Evolutionary conservation across 257 asterid species (phyloP).

Genomic region (Solanum boliviense): DNA sequence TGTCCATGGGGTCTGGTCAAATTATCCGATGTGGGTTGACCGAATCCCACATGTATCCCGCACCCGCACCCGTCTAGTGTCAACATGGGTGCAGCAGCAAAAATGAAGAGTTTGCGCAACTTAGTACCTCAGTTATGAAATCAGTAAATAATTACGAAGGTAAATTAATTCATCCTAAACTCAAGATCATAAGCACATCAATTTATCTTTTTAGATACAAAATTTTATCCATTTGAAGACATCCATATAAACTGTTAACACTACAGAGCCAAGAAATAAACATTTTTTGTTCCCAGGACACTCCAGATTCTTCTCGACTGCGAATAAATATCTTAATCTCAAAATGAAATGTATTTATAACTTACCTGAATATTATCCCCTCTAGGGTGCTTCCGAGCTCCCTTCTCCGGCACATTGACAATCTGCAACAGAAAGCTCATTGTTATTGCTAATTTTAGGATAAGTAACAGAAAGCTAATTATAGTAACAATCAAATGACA

Average conservation of each 20-base stretch:
- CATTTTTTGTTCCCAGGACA: not conserved
- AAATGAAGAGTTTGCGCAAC: no score
- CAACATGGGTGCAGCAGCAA: no score
- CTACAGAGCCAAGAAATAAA: not conserved
- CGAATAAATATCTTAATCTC: not conserved
- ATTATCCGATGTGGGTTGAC: no score
- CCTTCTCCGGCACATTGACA: constrained; percentile 98
- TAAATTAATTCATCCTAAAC: not conserved
- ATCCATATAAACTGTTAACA: not conserved
- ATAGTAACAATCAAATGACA: not conserved
- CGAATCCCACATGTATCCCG: no score
- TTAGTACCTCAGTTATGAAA: not conserved
- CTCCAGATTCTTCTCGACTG: not conserved
- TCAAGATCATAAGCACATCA: not conserved
- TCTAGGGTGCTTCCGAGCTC: constrained; percentile 99
- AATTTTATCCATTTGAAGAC: not conserved
- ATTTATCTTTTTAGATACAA: not conserved
- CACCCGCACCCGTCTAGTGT: no score
- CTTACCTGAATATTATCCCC: constrained; percentile 97
- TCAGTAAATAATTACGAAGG: not conserved
- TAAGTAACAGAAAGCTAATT: not conserved
- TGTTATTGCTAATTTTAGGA: not conserved
- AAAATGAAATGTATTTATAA: not conserved
- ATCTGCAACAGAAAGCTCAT: constrained; percentile 37
- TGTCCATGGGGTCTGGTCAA: no score